These are phyloP conservation scores for Yamadazyma spencermartinsiae DNA, from an alignment of 1,139 yeast species.

Conservation along the genomic window DNA sequence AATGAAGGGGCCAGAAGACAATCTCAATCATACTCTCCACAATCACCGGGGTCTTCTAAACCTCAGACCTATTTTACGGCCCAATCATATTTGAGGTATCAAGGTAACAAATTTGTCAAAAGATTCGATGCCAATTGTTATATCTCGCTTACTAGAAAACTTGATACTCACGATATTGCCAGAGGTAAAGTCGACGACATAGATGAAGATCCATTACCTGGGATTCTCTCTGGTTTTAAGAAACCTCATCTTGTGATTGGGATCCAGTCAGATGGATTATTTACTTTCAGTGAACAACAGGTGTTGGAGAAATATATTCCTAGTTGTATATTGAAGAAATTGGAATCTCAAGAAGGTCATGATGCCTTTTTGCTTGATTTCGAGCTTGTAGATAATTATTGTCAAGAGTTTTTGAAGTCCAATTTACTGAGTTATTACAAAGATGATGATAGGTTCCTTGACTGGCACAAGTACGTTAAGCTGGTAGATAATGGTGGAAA, in stretches of 20 bases:
- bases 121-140: slow-evolving; percentile 97
- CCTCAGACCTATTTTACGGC: slow-evolving; percentile 94
- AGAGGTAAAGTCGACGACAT: slow-evolving; percentile 53
- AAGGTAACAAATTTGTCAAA: slow-evolving; percentile 83
- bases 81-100: slow-evolving; percentile 89
- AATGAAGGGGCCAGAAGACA: slow-evolving; percentile 39
- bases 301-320: slow-evolving; percentile 76
- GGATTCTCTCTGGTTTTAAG: slow-evolving; percentile 48
- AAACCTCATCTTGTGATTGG: slow-evolving; percentile 88
- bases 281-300: slow-evolving; percentile 90
- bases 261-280: slow-evolving; percentile 86
- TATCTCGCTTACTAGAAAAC: slow-evolving; percentile 86
- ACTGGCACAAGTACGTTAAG: slow-evolving; percentile 46
- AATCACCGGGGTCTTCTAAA: slow-evolving; percentile 22
- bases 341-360: slow-evolving; percentile 96
- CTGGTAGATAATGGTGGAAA: slow-evolving; percentile 52
- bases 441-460: slow-evolving; percentile 47
- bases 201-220: slow-evolving; percentile 40
- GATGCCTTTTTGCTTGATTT: slow-evolving; percentile 94
- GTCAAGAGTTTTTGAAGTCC: slow-evolving; percentile 61
- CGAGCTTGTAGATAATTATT: slow-evolving; percentile 70
- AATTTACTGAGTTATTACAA: slow-evolving; percentile 59
- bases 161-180: slow-evolving; percentile 92
- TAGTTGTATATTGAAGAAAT: slow-evolving; percentile 62
- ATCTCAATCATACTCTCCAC: slow-evolving; percentile 1